These are phyloP conservation scores for Hebeloma cylindrosporum DNA, from an alignment of 768 basidiomycete genomes.

Conservation along the genomic window DNA sequence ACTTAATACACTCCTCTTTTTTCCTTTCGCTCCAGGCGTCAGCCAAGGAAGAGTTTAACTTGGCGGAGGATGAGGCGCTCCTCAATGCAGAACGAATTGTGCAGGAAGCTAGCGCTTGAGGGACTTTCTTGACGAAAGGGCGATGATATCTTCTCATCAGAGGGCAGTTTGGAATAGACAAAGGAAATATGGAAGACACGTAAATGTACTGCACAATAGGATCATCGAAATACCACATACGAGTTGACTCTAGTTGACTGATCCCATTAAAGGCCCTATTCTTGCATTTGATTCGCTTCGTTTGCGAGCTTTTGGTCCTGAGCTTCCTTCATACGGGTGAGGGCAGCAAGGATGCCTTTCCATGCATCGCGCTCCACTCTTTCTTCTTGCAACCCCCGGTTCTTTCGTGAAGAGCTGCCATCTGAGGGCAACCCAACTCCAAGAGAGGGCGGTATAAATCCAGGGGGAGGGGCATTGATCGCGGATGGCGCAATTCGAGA, in stretches of 20 bases:
- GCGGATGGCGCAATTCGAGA: constrained; percentile 85
- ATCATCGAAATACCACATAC: background rate
- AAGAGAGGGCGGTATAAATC: constrained; percentile 74
- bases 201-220: background rate
- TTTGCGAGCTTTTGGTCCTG: constrained; percentile 25
- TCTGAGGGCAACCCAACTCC: constrained; percentile 70
- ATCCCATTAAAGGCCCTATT: constrained; percentile 23
- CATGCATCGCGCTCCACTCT: constrained; percentile 76
- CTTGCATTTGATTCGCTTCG: constrained; percentile 4
- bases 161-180: too few relatives aligned
- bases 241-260: background rate
- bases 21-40: constrained; percentile 18
- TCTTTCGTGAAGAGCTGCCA: constrained; percentile 35
- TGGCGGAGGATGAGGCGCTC: constrained; percentile 45
- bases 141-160: too few relatives aligned
- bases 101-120: constrained; percentile 40
- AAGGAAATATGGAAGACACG: too few relatives aligned
- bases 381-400: constrained; percentile 75
- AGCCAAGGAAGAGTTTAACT: constrained; percentile 42
- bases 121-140: too few relatives aligned
- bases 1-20: background rate
- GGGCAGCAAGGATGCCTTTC: constrained; percentile 69
- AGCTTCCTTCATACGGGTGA: constrained; percentile 58
- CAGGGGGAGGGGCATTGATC: constrained; percentile 75
- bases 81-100: constrained; percentile 59